Evolutionary conservation across 169 alveolate species (phyloP).

Genomic region (Plasmodium falciparum): DNA sequence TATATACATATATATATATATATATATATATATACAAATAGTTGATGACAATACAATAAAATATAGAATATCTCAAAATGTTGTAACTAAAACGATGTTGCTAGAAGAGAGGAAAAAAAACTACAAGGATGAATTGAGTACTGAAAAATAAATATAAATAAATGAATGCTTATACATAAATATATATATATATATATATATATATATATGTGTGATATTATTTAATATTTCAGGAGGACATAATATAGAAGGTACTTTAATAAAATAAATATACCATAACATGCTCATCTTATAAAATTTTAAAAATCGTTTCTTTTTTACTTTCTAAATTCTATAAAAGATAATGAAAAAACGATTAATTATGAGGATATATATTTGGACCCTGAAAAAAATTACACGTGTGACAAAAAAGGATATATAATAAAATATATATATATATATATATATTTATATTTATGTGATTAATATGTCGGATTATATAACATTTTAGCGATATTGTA

Average conservation of each 20-base stretch:
- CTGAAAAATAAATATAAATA: background rate
- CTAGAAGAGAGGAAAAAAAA: slow-evolving; percentile 43
- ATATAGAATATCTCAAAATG: slow-evolving; percentile 27
- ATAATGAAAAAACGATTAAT: slow-evolving; percentile 7
- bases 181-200: background rate
- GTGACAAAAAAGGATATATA: background rate
- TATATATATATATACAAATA: too few relatives aligned
- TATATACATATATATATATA: too few relatives aligned
- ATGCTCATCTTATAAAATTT: too few relatives aligned
- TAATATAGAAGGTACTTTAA: background rate
- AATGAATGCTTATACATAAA: background rate
- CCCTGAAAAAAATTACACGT: slow-evolving; percentile 63
- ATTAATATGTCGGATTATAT: background rate
- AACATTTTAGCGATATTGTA: slow-evolving; percentile 51
- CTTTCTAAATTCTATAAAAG: background rate
- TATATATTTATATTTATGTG: background rate
- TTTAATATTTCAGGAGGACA: slow-evolving; percentile 10
- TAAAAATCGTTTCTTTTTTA: background rate
- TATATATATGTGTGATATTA: background rate
- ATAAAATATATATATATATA: background rate
- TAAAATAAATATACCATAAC: background rate
- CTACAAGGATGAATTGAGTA: slow-evolving; percentile 34
- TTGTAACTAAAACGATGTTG: slow-evolving; percentile 35
- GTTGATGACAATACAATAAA: slow-evolving; percentile 24
- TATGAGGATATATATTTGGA: slow-evolving; percentile 29